These are phyloP conservation scores for Trypanosoma scelopori DNA, from an alignment of 208 protist genomes.

Conservation along the genomic window DNA sequence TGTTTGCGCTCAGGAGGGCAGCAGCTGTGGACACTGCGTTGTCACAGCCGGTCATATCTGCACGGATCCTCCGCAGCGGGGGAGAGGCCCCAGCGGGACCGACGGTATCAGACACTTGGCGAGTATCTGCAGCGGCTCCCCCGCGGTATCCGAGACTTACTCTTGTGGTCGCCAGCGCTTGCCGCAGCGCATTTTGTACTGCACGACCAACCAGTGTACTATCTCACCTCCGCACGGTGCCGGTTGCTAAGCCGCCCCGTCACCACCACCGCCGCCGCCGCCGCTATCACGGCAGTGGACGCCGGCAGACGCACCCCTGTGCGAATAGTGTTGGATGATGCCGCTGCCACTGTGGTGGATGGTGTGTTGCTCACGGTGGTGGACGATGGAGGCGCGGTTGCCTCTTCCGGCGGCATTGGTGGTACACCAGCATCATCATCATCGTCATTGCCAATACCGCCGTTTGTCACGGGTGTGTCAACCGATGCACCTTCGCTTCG, in stretches of 20 bases:
- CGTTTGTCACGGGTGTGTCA: constrained; percentile 29
- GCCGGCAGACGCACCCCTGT: background rate
- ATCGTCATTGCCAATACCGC: constrained; percentile 32
- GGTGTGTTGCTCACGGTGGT: constrained; percentile 2
- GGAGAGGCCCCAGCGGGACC: background rate
- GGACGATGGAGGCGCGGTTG: background rate
- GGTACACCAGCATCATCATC: too few relatives aligned
- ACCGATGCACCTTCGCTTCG: constrained; percentile 30
- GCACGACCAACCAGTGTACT: constrained; percentile 52
- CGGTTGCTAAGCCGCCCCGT: constrained; percentile 26
- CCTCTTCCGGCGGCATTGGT: background rate
- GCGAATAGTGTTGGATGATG: constrained; percentile 13
- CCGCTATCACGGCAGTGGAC: background rate
- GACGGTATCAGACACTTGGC: constrained; percentile 32
- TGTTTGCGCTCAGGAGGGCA: background rate
- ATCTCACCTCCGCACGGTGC: constrained; percentile 38
- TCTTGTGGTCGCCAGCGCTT: constrained; percentile 58
- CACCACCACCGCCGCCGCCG: background rate
- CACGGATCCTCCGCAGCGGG: background rate
- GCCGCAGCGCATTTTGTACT: constrained; percentile 44
- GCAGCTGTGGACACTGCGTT: background rate
- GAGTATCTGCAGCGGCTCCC: constrained; percentile 56
- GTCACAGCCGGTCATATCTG: background rate
- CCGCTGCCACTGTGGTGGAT: constrained; percentile 6
- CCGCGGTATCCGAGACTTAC: constrained; percentile 38